Evolutionary conservation across 345 rosid genomes (phyloP), one percentile per base, ranked within the genome.

Genomic region (Lumnitzera racemosa): DNA sequence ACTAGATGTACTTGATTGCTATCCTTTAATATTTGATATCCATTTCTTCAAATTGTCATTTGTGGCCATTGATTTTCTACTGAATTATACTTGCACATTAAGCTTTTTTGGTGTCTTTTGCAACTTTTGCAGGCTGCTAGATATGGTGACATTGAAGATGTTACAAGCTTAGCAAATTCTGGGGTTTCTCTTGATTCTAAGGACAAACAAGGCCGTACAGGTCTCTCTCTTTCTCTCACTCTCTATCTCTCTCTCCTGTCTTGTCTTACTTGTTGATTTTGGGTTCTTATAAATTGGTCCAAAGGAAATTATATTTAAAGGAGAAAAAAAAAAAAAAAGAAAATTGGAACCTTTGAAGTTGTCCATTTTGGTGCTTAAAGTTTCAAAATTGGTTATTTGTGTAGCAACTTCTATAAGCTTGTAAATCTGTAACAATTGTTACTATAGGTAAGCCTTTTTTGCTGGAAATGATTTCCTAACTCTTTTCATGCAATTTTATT

Each of bases 181-280:
- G 99, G 99, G 12, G 74, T 87, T 67, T 71, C 87, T 70, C 87
- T 94, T 25, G 70, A 78, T 64, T 87, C 96, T 41, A 86, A 83
- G 67, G 99, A 94, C 66, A 83, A 90, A 24, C 73, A 78, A 61
- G 97, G 99, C 68, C 84, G 91, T 46, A 82, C 99, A 63, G 95
- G 96, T 69, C 15, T 31, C 20, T 54, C n/a, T 23, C 15, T 57
- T n/a, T 11, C 47, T 13, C 24, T n/a, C 46, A 23, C 15, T 24
- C 17, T 55, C 46, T 49, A 43, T 57, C n/a, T 51, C 15, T 57
- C 20, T 11, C 47, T 13, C 24, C 17, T 47, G 36, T 17, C 53
- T 43, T 67, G 50, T 56, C n/a, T 31, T 25, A 12, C 16, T 62
- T 12, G 53, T 31, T 0, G 9, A 23, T 31, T 31, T 24, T 9